phyloP scores from a whole-genome alignment of 2,329 filamentous ascomycete species.

The Paecilomyces dactylethromorphus region DNA sequence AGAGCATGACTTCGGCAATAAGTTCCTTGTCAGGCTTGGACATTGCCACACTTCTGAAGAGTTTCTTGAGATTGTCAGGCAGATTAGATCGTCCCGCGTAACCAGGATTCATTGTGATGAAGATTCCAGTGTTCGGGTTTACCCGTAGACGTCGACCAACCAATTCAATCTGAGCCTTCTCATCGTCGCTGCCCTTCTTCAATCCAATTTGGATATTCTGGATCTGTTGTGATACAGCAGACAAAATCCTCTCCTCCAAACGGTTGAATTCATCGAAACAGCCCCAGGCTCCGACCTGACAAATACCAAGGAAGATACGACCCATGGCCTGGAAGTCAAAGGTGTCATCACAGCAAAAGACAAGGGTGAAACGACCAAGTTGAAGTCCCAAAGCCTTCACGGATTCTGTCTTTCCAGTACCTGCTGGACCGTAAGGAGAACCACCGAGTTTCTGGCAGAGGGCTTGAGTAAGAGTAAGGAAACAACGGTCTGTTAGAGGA shows the following conservation, averaged over 20 bases:
- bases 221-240: slow-evolving; percentile 96
- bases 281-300: slow-evolving; percentile 97
- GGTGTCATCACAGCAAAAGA: slow-evolving; percentile 99
- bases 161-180: slow-evolving; percentile 84
- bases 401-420: slow-evolving; percentile 98
- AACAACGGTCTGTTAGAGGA: slow-evolving; percentile 94
- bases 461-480: slow-evolving; percentile 93
- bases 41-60: slow-evolving; percentile 99
- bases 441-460: slow-evolving; percentile 91
- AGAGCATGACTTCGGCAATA: slow-evolving; percentile 99
- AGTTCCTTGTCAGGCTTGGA: slow-evolving; percentile 99
- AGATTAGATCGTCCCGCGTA: slow-evolving; percentile 97
- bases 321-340: slow-evolving; percentile 99
- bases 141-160: slow-evolving; percentile 86
- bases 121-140: slow-evolving; percentile 91
- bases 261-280: slow-evolving; percentile 99
- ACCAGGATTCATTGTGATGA: slow-evolving; percentile 99
- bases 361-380: slow-evolving; percentile 92
- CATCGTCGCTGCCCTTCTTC: slow-evolving; percentile 73
- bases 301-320: slow-evolving; percentile 97
- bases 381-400: slow-evolving; percentile 97
- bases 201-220: slow-evolving; percentile 98
- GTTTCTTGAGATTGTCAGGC: slow-evolving; percentile 97
- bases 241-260: slow-evolving; percentile 94
- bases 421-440: slow-evolving; percentile 93